Conservation (phyloP, 2,329 filamentous ascomycete genomes). For the Diplodia seriata region DNA sequence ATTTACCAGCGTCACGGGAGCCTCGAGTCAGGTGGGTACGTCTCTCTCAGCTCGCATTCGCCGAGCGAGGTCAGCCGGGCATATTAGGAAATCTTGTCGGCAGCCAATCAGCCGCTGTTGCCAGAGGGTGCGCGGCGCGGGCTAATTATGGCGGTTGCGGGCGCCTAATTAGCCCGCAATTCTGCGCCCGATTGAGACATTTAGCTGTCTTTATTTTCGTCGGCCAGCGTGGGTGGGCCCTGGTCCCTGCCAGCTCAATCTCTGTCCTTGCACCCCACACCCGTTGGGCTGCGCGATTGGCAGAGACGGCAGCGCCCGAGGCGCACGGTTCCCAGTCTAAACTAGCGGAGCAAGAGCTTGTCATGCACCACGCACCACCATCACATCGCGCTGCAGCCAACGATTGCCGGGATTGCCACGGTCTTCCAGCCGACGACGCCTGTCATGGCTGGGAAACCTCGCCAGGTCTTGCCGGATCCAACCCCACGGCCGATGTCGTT, state of each 20-base stretch:
- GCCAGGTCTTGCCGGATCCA: conserved; percentile 44
- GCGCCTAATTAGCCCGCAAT: conserved; percentile 15
- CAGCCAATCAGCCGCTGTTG: conserved; percentile 21
- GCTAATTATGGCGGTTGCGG: conserved; percentile 7
- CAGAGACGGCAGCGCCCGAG: conserved; percentile 31
- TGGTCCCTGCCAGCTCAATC: conserved; percentile 31
- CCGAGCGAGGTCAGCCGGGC: conserved; percentile 29
- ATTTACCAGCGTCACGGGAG: conserved; percentile 29
- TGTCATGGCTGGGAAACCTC: conserved; percentile 36
- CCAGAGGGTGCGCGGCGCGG: background rate
- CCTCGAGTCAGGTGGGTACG: conserved; percentile 30
- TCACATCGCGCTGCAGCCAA: conserved; percentile 29
- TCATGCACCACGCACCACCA: conserved; percentile 39
- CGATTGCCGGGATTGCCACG: conserved; percentile 11
- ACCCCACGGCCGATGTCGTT: conserved; percentile 30
- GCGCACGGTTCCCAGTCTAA: conserved; percentile 33
- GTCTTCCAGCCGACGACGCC: conserved; percentile 11
- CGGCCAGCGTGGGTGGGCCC: conserved; percentile 6
- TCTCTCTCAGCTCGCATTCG: conserved; percentile 13
- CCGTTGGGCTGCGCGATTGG: conserved; percentile 30
- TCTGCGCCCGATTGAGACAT: background rate
- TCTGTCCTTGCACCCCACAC: conserved; percentile 30
- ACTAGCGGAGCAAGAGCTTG: conserved; percentile 43
- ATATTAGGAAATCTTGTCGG: conserved; percentile 28
- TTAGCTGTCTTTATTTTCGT: conserved; percentile 26